Evolutionary conservation across 371 early-diverging fungal species (phyloP).

Genomic region (Mortierella sp.): DNA sequence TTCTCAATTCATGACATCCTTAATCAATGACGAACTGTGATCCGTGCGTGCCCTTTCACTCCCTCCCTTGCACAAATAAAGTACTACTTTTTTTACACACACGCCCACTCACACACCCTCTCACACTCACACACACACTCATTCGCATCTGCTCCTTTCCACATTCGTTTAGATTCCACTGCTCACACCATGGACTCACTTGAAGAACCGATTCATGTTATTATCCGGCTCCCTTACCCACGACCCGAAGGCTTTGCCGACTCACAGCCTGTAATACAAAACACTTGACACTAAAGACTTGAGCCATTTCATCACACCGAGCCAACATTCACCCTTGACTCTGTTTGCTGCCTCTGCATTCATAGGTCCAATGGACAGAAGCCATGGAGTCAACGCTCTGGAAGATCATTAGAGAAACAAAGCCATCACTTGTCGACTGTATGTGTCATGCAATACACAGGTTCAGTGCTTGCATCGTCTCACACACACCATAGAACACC

Average conservation of each 20-base stretch:
- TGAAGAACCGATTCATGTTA: slow-evolving; percentile 65
- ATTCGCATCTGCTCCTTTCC: not conserved
- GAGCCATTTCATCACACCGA: not conserved
- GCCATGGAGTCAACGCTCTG: slow-evolving; percentile 75
- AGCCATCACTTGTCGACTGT: slow-evolving; percentile 67
- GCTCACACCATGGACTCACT: slow-evolving; percentile 23
- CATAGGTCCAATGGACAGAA: slow-evolving; percentile 74
- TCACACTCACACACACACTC: not conserved
- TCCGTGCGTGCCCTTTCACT: not conserved
- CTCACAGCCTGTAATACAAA: slow-evolving; percentile 64
- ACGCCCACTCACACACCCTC: no score
- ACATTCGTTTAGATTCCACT: not conserved
- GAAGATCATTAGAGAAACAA: slow-evolving; percentile 72
- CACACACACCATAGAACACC: not conserved
- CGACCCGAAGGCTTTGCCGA: slow-evolving; percentile 70
- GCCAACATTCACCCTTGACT: not conserved
- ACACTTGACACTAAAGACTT: not conserved
- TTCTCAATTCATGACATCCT: not conserved
- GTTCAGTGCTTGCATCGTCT: not conserved
- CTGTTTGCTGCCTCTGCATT: not conserved
- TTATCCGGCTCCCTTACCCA: slow-evolving; percentile 68
- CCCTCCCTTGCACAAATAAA: not conserved
- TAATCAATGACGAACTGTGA: not conserved
- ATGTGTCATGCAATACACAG: slow-evolving; percentile 19
- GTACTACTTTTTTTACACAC: not conserved